A percentile compares a stretch with the other conserved stretches of the same genome.
phyloP scores from a whole-genome alignment of 441 rosid species.

The Jatropha podagrica region DNA sequence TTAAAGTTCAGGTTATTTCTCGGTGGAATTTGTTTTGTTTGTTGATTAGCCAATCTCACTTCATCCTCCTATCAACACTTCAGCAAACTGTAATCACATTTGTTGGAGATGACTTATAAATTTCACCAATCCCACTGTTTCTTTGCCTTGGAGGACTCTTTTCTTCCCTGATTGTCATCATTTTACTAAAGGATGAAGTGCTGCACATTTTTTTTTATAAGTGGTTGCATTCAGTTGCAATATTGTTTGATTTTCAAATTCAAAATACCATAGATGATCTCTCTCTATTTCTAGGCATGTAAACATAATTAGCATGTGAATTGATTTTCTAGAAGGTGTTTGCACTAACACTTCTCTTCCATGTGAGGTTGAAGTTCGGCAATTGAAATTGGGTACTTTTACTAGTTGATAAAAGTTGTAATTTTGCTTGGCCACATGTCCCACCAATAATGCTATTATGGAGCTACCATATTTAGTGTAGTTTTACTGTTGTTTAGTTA shows the following conservation, averaged over 20 bases:
- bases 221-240: neutral
- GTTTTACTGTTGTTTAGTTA: too few relatives aligned
- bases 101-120: neutral
- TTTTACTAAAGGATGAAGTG: neutral
- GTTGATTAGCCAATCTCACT: neutral
- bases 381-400: too few relatives aligned
- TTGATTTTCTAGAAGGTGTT: neutral
- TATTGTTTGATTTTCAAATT: neutral
- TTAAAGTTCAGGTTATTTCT: neutral
- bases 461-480: too few relatives aligned
- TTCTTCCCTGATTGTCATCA: neutral
- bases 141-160: too few relatives aligned
- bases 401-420: too few relatives aligned
- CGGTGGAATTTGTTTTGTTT: neutral
- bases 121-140: neutral
- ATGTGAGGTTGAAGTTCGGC: too few relatives aligned
- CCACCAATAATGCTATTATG: too few relatives aligned
- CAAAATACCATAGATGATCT: neutral
- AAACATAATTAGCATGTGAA: neutral
- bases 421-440: too few relatives aligned
- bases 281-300: neutral
- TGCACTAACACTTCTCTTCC: neutral
- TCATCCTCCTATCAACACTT: neutral
- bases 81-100: neutral
- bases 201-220: neutral